Evolutionary conservation across 1,139 yeast genomes (phyloP).

Genomic region (Pichia sp.): DNA sequence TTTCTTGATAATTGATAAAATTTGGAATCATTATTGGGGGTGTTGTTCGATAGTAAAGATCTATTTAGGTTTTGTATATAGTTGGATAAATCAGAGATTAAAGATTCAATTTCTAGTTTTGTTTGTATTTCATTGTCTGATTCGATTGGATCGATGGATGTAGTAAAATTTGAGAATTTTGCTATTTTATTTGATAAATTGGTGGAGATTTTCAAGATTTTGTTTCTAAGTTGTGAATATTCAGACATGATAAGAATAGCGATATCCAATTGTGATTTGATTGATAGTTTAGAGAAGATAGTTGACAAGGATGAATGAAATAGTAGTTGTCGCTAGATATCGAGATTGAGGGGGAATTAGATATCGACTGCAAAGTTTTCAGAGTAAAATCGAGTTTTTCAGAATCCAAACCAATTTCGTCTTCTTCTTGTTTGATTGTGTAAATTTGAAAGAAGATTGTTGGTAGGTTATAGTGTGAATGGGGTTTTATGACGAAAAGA

Average conservation of each 20-base stretch:
- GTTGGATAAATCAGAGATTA: constrained; percentile 38
- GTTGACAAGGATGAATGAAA: constrained; percentile 6
- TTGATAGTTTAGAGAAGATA: not conserved
- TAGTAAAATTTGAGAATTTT: constrained; percentile 48
- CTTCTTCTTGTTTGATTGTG: constrained; percentile 9
- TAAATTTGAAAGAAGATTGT: not conserved
- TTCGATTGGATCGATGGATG: constrained; percentile 36
- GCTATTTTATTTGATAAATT: constrained; percentile 47
- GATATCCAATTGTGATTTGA: not conserved
- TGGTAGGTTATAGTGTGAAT: not conserved
- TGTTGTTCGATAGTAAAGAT: constrained; percentile 38
- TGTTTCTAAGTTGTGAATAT: constrained; percentile 48
- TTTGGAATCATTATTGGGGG: constrained; percentile 43
- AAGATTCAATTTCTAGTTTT: constrained; percentile 37
- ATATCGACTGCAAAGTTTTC: not conserved
- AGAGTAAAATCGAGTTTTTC: constrained; percentile 2
- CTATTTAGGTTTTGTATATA: constrained; percentile 34
- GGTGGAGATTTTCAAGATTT: constrained; percentile 50
- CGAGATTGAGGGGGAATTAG: constrained; percentile 2
- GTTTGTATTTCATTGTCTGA: constrained; percentile 41
- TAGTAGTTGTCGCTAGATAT: not conserved
- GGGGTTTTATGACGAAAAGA: not conserved
- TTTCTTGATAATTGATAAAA: constrained; percentile 80
- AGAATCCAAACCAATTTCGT: not conserved
- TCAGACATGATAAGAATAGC: constrained; percentile 6